Evolutionary conservation across 352 stramenopile genomes (phyloP), one percentile per base, ranked within the genome.

Genomic region (Phytophthora megakarya): DNA sequence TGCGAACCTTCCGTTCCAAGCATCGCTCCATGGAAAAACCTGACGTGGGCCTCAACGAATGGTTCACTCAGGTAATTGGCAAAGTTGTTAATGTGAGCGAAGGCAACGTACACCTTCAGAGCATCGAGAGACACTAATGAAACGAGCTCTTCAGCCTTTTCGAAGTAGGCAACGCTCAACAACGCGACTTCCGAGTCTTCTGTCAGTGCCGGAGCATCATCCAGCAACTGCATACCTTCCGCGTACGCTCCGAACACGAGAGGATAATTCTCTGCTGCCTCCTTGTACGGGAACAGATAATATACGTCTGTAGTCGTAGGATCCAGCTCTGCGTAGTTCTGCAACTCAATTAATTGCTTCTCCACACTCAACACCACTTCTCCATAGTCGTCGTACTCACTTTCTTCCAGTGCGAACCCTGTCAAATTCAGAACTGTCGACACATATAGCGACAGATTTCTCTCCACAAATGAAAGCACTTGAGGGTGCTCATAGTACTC

Each of bases 401-500:
- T 63, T 40, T n/a, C 38, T 43, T 67, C 30, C 38, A 73, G 25
- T 13, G 47, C 33, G 21, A 73, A 78, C 18, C 67, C 76, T 9
- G 67, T 63, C 2, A 84, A 53, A 39, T 53, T 75, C 38, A 86
- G 26, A 5, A 84, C 50, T n/a, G 70, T 78, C 3, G 60, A 66
- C 9, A 75, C 73, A 60, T 84, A 87, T 19, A 39, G 23, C 39
- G 67, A 66, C 35, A 76, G 65, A 16, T 72, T 62, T 13, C 51
- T 56, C 56, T 84, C 78, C 11, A 83, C 40, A 37, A 62, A 48
- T 3, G 40, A 22, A 12, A 81, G 79, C 12, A 72, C 68, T 18
- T 65, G 44, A 16, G 65, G 55, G 45, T 97, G 87, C 45, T 98
- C 94, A 65, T 98, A 98, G 61, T 96, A 93, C 38, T 81, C 70